Base-by-base conservation (phyloP, 2,329 filamentous ascomycete genomes). In the Aureobasidium sp. region DNA sequence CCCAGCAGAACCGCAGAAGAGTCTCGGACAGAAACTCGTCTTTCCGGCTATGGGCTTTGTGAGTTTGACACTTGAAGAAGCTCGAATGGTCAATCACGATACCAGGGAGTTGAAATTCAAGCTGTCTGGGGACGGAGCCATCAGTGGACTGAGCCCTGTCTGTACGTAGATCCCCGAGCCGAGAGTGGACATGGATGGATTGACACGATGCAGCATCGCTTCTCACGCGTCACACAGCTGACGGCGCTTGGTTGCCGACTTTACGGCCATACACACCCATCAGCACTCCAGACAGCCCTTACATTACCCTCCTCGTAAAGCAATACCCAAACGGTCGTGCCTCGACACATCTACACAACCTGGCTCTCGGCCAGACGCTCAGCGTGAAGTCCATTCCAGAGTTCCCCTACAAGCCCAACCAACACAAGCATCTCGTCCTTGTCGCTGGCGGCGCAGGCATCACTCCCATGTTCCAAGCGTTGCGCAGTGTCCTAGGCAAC, bases 361-460 rank as follows among this genome's bases (percentile, higher is more conserved):
- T 90, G 6, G 68, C 75, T 17, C 86, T 87, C 0, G 87, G 87
- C 34, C 81, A 88, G 64, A 78, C 74, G 2, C 76, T 90, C 14
- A 79, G 79, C 45, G 84, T 89, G 67, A 77, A 81, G 6, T 76
- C 82, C 4, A 73, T 89, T 4, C 78, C 77, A 20, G 70, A 68
- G 73, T 37, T 88, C 83, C 81, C 52, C 12, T 64, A 64, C 48
- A 79, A 76, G 25, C 75, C 81, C 31, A 77, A 77, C 60, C 67
- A 73, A 58, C 68, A 74, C 75, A 70, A 77, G 72, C 34, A 69
- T 69, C 3, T 90, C n/a, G 81, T 83, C 2, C 77, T 89, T 42
- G 82, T 90, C 47, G 87, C 87, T 0, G 87, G 88, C 48, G 87
- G 88, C 14, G 86, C 86, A 0, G 88, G 88, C 20, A 88, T 91